Evolutionary conservation across 2,329 filamentous ascomycete genomes (phyloP), one percentile per base, ranked within the genome.

Genomic region (Teratosphaeria gauchensis): DNA sequence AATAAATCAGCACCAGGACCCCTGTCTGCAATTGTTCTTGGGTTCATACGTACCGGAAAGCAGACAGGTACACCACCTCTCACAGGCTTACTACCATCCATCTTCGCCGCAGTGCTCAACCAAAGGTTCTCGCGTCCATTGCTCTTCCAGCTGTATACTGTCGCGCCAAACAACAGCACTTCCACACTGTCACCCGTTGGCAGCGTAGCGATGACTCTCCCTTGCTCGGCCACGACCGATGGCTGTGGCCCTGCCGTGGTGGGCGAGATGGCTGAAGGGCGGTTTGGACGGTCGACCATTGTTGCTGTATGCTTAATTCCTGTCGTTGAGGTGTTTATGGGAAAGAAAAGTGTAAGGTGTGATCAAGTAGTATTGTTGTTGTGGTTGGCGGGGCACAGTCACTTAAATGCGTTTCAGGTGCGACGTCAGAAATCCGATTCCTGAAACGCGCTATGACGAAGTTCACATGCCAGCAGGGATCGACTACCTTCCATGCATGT

Each of bases 61-160:
- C 96, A 91, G 56, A 97, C 77, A 4, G 92, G 92, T 66, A 97
- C 90, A 14, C 92, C 92, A 58, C 94, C 94, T 63, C 94, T 83
- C 56, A 97, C 92, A 28, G 92, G 82, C 79, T 95, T 96, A 66
- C 82, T 86, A 56, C 94, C 92, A 71, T 97, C 92, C 58, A 96
- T 79, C 68, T 84, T 84, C 52, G 92, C 88, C 11, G 66, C 67
- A 28, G 57, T 58, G 63, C 68, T 70, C 48, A 70, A 55, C 68
- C 67, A 70, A 4, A 69, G 61, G 51, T 68, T 62, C 67, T 70
- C 66, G 38, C 84, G 77, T 59, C 82, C 79, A 60, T 85, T 82
- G 71, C 88, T 87, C 80, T 94, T 95, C 94, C 94, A 99, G 75
- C 88, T 94, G 60, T 89, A 85, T 54, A 99, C 88, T 0, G 92